A percentile compares a stretch with the other conserved stretches of the same genome.
Conservation (phyloP, 345 rosid species). For the Euphorbia pulcherrima region DNA sequence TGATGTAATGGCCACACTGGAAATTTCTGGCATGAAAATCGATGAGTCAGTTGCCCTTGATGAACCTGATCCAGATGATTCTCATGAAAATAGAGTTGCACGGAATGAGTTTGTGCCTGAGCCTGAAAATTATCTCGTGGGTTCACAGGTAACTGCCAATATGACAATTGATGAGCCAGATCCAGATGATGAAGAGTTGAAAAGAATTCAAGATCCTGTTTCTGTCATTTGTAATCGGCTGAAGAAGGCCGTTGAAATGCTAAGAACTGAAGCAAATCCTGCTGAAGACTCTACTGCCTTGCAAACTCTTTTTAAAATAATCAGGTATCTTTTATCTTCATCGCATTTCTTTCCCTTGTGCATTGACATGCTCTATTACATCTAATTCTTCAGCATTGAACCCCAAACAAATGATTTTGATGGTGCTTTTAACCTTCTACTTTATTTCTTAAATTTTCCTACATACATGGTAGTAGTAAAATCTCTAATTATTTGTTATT, state of each 20-base stretch:
- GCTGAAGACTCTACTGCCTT: slow-evolving; percentile 41
- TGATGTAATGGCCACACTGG: slow-evolving; percentile 22
- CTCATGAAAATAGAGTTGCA: slow-evolving; percentile 19
- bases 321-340: slow-evolving; percentile 42
- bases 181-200: slow-evolving; percentile 72
- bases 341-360: slow-evolving; percentile 7
- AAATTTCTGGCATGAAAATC: slow-evolving; percentile 33
- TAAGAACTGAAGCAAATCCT: slow-evolving; percentile 53
- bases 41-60: slow-evolving; percentile 20
- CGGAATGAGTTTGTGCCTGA: slow-evolving; percentile 35
- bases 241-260: slow-evolving; percentile 55
- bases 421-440: slow-evolving; percentile 1
- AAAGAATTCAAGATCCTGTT: slow-evolving; percentile 75
- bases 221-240: slow-evolving; percentile 50
- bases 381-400: not conserved
- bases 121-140: slow-evolving; percentile 30
- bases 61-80: slow-evolving; percentile 61
- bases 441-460: not conserved
- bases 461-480: not conserved
- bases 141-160: slow-evolving; percentile 27
- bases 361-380: not conserved
- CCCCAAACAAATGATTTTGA: not conserved
- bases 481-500: slow-evolving; percentile 8
- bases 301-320: slow-evolving; percentile 66
- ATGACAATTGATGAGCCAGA: slow-evolving; percentile 62